phyloP scores from a whole-genome alignment of 371 early-diverging fungal species.

The Haplosporangium sp. region DNA sequence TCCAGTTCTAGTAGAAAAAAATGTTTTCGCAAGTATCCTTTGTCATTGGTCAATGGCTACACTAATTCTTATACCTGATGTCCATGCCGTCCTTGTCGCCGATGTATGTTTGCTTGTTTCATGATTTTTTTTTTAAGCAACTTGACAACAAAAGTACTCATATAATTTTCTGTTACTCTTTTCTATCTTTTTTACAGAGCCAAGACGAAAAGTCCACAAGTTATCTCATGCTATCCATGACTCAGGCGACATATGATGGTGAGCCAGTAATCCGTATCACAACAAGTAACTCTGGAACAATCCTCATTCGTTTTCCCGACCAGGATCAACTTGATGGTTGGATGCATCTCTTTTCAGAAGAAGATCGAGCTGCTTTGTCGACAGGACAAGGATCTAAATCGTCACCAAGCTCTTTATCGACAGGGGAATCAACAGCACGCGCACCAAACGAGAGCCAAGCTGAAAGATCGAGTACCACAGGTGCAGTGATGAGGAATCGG shows the following conservation, averaged over 20 bases:
- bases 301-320: conserved; percentile 22
- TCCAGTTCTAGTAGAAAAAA: conserved; percentile 11
- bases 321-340: conserved; percentile 19
- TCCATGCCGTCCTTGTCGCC: conserved; percentile 26
- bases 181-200: conserved; percentile 2
- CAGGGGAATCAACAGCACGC: neutral
- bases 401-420: too few species aligned
- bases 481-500: too few species aligned
- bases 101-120: conserved; percentile 17
- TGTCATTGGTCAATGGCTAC: conserved; percentile 48
- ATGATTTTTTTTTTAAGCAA: neutral
- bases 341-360: conserved; percentile 31
- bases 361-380: conserved; percentile 14
- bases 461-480: too few species aligned
- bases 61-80: conserved; percentile 34
- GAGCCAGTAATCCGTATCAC: conserved; percentile 9
- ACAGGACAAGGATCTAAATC: too few species aligned
- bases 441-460: too few species aligned
- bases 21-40: conserved; percentile 4
- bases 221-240: conserved; percentile 26
- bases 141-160: neutral
- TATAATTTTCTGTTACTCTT: neutral
- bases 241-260: neutral
- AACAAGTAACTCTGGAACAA: conserved; percentile 1
- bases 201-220: conserved; percentile 5